Base-by-base conservation (phyloP, 768 basidiomycete species). In the Boletellus emodensis region DNA sequence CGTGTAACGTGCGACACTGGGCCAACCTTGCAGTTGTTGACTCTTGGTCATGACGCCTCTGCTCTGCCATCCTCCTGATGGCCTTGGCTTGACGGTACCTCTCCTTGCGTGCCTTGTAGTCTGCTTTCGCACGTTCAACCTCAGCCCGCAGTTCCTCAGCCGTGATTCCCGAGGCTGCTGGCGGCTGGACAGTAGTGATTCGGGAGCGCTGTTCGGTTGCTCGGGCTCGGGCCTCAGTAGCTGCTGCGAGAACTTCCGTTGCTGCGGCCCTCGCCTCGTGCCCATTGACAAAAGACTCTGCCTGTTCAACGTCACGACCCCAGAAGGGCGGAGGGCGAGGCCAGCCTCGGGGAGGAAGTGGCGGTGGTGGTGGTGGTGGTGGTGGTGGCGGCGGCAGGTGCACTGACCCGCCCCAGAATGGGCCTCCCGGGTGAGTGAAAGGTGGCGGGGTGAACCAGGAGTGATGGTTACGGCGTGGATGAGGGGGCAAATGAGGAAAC, bases 91-190 rank as follows among this genome's bases (percentile, higher is more conserved):
- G 69, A 26, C 85, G 78, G 58, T 88, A 87, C 20, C 72, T 72
- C 58, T 87, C 85, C 60, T 90, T 90, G 66, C 83, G 79, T 1
- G 73, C 74, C 66, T 80, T 85, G 65, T 90, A 90, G 20, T 69
- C 67, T 24, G 72, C 72, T 57, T 87, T 90, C 1, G 87, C 85
- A 17, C 71, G 78, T 58, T 88, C 82, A 3, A 89, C 77, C 28
- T 79, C 72, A 26, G 55, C 60, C 28, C 65, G 60, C 36, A 71
- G 59, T 15, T 65, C 58, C 48, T 61, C 61, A n/a, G 64, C 48
- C 2, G 62, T 48, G 15, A 6, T 24, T 18, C 52, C 56, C 5
- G 38, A 6, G 17, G 30, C 15, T 6, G 43, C 30, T 15, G 56
- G 26, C 1, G 44, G 39, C 20, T 20, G 20, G 17, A 28, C 40